phyloP scores from a whole-genome alignment of 495 filamentous ascomycete genomes.

The Penicillium paxilli region DNA sequence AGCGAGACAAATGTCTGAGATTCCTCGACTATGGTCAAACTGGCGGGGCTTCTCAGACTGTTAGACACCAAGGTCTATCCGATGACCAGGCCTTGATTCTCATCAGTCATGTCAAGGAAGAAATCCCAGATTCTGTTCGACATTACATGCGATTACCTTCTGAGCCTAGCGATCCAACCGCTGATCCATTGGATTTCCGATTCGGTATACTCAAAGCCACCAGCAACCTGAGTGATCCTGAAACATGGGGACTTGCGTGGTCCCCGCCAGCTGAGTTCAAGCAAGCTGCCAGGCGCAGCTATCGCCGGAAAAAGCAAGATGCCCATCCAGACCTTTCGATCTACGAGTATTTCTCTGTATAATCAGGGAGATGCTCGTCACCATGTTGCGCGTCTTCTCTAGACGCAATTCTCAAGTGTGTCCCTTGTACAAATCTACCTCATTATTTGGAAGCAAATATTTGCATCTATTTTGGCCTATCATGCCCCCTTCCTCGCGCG shows the following conservation, averaged over 20 bases:
- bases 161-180: slow-evolving; percentile 41
- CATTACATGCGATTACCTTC: slow-evolving; percentile 79
- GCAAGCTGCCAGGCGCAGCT: neutral
- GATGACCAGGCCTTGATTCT: slow-evolving; percentile 76
- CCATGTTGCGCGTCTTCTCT: no score
- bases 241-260: slow-evolving; percentile 34
- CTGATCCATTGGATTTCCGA: slow-evolving; percentile 35
- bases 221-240: slow-evolving; percentile 17
- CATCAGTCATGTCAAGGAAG: slow-evolving; percentile 86
- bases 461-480: no score
- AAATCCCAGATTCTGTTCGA: slow-evolving; percentile 77
- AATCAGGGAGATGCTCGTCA: no score
- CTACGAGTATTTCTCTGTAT: neutral
- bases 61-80: slow-evolving; percentile 41
- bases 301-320: neutral
- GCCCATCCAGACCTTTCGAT: neutral
- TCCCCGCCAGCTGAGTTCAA: slow-evolving; percentile 18
- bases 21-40: slow-evolving; percentile 68
- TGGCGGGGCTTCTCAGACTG: neutral
- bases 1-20: slow-evolving; percentile 79
- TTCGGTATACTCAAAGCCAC: slow-evolving; percentile 27
- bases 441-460: no score
- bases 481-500: no score
- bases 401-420: no score
- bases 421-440: no score